These are phyloP conservation scores for Trypanosoma cruzi DNA, from an alignment of 208 protist genomes.

Conservation along the genomic window DNA sequence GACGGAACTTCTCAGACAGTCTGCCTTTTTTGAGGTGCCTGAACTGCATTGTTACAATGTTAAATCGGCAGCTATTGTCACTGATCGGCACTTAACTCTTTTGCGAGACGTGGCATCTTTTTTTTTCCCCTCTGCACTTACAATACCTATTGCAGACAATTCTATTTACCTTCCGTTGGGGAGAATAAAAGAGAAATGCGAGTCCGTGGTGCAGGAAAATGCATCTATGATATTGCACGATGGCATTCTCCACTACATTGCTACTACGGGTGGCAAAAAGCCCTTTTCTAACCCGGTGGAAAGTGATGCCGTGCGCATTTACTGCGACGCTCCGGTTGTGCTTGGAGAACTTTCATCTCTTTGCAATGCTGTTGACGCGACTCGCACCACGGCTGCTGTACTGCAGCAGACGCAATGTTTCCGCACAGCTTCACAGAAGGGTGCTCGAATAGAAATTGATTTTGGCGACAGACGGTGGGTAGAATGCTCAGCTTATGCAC, in stretches of 20 bases:
- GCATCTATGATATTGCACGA: slow-evolving; percentile 8
- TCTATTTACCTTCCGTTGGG: slow-evolving; percentile 5
- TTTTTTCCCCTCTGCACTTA: slow-evolving; percentile 23
- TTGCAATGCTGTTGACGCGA: neutral
- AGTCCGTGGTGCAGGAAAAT: neutral
- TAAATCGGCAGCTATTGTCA: neutral
- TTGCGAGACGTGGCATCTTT: neutral
- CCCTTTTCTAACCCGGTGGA: slow-evolving; percentile 24
- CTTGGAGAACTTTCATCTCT: slow-evolving; percentile 16
- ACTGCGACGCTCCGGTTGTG: slow-evolving; percentile 11
- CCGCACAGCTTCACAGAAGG: slow-evolving; percentile 20
- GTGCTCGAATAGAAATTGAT: slow-evolving; percentile 18
- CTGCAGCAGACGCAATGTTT: slow-evolving; percentile 1
- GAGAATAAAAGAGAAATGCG: neutral
- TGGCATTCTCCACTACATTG: slow-evolving; percentile 29
- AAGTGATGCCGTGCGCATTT: slow-evolving; percentile 14
- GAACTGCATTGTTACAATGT: slow-evolving; percentile 3
- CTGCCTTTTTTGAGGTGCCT: slow-evolving; percentile 16
- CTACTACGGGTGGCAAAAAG: slow-evolving; percentile 11
- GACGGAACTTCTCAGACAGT: neutral
- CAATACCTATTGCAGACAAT: slow-evolving; percentile 3
- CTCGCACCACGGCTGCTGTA: neutral
- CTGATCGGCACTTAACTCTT: slow-evolving; percentile 19
- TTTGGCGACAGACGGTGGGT: slow-evolving; percentile 28
- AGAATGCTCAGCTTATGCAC: slow-evolving; percentile 18